These are phyloP conservation scores for Russula compacta DNA, from an alignment of 768 basidiomycete genomes.

Conservation along the genomic window DNA sequence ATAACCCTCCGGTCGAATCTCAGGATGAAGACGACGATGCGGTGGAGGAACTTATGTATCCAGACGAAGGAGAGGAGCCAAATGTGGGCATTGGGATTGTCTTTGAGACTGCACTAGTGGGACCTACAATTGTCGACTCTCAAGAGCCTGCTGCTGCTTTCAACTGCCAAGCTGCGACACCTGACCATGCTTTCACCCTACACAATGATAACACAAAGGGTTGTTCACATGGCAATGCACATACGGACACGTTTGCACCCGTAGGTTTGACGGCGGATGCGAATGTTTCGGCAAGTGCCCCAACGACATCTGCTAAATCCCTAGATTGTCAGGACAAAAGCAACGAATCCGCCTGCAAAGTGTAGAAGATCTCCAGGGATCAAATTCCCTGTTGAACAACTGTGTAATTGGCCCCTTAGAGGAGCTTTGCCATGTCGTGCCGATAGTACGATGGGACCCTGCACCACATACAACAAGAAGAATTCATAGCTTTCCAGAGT, in stretches of 20 bases:
- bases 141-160: not conserved
- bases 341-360: not conserved
- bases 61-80: not conserved
- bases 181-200: not conserved
- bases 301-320: not conserved
- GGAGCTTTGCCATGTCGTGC: not conserved
- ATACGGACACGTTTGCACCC: not conserved
- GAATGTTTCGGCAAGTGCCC: not conserved
- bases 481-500: not conserved
- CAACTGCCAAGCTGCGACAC: not conserved
- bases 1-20: not conserved
- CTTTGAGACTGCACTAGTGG: not conserved
- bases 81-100: not conserved
- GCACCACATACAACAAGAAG: not conserved
- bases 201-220: not conserved
- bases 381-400: not conserved
- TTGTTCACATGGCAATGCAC: not conserved
- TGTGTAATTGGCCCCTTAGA: not conserved
- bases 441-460: not conserved
- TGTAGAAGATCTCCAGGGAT: not conserved
- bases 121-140: not conserved
- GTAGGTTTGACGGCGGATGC: not conserved
- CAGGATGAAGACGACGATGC: slow-evolving; percentile 1
- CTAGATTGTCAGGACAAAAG: not conserved
- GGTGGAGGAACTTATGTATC: slow-evolving; percentile 7